Base-by-base conservation (phyloP, 2,329 filamentous ascomycete genomes). In the Epichloe gansuensis region DNA sequence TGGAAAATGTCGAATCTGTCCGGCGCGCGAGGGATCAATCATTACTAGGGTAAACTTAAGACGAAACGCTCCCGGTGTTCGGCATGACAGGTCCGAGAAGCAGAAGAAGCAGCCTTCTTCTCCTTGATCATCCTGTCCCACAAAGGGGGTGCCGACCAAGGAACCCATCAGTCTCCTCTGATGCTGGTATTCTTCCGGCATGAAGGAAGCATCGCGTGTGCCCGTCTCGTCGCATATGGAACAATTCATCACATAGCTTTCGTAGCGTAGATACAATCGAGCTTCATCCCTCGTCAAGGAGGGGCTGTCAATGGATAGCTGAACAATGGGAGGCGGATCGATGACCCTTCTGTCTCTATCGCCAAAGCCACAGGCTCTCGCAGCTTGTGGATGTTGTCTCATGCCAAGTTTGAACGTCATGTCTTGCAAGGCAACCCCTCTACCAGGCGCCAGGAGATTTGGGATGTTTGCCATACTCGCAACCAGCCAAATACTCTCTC, bases 51-150 rank as follows among this genome's bases (percentile, higher is more conserved):
- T 80, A 64, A 93, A 91, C 46, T 80, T 81, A 51, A 93, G 75
- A 17, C 85, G 76, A 65, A 87, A 93, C n/a, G 73, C 73, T 21
- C 87, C 87, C 1, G 87, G 82, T 0, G 84, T 89, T 36, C 87
- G 79, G 63, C 86, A 89, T 4, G 85, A 89, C 21, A 93, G 73
- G 63, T 93, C 87, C 0, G 86, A 84, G 63, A 93, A 93, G 64
- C 85, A 88, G 66, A 91, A 93, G 72, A 91, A 93, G 61, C 84
- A 89, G 1, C 87, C 87, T 56, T 89, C 84, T 23, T 78, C 68
- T 50, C 81, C 80, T 50, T 81, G 74, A 61, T 91, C 86, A 63
- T 93, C 87, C 51, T 79, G 75, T 7, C 85, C 87, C 5, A 87
- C 80, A 58, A 89, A 90, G 0, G 87, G 84, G 1, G 84, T 87